These are phyloP conservation scores for Wickerhamomyces rabaulensis DNA, from an alignment of 805 yeast genomes.

Conservation along the genomic window DNA sequence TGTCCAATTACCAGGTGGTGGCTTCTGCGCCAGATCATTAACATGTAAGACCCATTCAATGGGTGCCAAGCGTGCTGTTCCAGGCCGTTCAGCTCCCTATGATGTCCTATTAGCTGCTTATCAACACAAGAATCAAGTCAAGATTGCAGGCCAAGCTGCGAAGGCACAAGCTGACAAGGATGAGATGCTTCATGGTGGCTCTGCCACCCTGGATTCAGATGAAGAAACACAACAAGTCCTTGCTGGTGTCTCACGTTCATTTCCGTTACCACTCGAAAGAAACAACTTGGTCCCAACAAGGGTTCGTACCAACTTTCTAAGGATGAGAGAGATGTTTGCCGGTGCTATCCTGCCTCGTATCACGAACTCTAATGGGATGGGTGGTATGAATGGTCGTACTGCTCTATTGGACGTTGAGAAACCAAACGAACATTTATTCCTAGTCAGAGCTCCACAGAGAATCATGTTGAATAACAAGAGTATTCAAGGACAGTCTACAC, in stretches of 20 bases:
- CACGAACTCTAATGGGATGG: conserved; percentile 51
- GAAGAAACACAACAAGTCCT: conserved; percentile 90
- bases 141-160: conserved; percentile 76
- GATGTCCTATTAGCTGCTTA: conserved; percentile 83
- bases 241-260: conserved; percentile 78
- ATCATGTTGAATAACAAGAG: conserved; percentile 21
- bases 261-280: conserved; percentile 80
- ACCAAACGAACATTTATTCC: conserved; percentile 56
- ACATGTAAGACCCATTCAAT: conserved; percentile 98
- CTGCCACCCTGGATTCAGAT: conserved; percentile 54
- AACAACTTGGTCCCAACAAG: conserved; percentile 66
- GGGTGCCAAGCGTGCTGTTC: conserved; percentile 96
- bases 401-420: conserved; percentile 70
- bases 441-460: conserved; percentile 46
- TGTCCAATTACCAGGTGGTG: conserved; percentile 90
- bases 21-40: conserved; percentile 89
- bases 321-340: conserved; percentile 94
- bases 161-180: conserved; percentile 75
- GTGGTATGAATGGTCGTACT: conserved; percentile 77
- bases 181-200: conserved; percentile 44
- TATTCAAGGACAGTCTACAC: conserved; percentile 2
- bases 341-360: conserved; percentile 70
- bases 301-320: conserved; percentile 65
- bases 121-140: conserved; percentile 90
- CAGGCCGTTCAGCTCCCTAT: conserved; percentile 89